Conservation (phyloP, 257 asterid genomes). For the Nicotiana knightiana region DNA sequence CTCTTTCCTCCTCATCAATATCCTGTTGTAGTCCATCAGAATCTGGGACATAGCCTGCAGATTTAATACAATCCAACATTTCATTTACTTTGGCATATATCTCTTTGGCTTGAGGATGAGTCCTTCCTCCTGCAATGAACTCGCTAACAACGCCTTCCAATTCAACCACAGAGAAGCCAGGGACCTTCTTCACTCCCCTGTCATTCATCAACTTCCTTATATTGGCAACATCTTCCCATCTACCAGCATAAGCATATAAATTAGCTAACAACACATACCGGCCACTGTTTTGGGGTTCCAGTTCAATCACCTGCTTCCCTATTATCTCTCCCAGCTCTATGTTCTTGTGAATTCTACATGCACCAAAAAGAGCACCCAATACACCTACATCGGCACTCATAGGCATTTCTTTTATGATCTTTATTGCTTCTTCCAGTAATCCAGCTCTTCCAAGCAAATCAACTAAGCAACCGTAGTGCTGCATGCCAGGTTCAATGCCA, state of each 20-base stretch:
- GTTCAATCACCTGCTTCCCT: conserved; percentile 55
- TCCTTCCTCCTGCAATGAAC: conserved; percentile 78
- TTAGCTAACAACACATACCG: conserved; percentile 74
- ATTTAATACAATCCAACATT: conserved; percentile 44
- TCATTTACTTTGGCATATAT: conserved; percentile 59
- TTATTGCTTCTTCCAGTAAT: conserved; percentile 54
- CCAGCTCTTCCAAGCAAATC: conserved; percentile 93
- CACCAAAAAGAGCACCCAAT: conserved; percentile 84
- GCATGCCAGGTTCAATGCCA: conserved; percentile 64
- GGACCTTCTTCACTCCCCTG: conserved; percentile 67
- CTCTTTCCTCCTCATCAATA: conserved; percentile 53
- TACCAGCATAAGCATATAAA: conserved; percentile 62
- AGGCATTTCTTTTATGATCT: conserved; percentile 55
- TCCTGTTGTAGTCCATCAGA: conserved; percentile 37
- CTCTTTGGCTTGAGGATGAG: conserved; percentile 54
- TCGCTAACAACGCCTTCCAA: conserved; percentile 45
- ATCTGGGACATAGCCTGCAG: conserved; percentile 50
- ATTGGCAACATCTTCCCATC: conserved; percentile 66
- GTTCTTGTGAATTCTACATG: conserved; percentile 69
- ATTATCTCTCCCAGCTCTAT: conserved; percentile 59
- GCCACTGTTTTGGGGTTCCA: conserved; percentile 77
- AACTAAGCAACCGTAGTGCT: conserved; percentile 84
- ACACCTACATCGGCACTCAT: conserved; percentile 65
- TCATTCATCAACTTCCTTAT: conserved; percentile 79
- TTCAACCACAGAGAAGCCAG: conserved; percentile 63